Evolutionary conservation across 768 basidiomycete genomes (phyloP).

Genomic region (Termitomyces sp.): DNA sequence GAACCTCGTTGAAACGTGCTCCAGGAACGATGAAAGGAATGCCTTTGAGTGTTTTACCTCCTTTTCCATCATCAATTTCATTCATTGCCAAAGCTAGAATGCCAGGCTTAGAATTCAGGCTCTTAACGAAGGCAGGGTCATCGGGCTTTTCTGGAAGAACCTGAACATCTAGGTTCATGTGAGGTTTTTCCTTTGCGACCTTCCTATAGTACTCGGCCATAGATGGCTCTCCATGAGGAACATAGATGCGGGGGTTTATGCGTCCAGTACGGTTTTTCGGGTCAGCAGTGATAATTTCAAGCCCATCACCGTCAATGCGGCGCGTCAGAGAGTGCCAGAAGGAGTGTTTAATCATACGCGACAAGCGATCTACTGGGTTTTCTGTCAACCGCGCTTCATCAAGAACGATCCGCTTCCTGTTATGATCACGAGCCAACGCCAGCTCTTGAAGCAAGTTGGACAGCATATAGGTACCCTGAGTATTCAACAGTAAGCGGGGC

Average conservation of each 20-base stretch:
- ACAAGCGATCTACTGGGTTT: conserved; percentile 95
- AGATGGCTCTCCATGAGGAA: conserved; percentile 87
- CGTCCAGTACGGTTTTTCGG: conserved; percentile 95
- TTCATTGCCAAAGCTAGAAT: conserved; percentile 95
- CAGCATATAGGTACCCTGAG: conserved; percentile 96
- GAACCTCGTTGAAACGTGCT: conserved; percentile 88
- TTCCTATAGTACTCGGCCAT: conserved; percentile 95
- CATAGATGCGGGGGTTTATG: conserved; percentile 89
- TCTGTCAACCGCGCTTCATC: conserved; percentile 97
- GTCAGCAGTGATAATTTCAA: conserved; percentile 96
- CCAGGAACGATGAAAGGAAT: conserved; percentile 98
- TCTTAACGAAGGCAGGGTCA: conserved; percentile 85
- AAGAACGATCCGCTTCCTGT: conserved; percentile 94
- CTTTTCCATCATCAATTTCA: conserved; percentile 73
- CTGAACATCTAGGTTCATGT: conserved; percentile 90
- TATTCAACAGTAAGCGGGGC: conserved; percentile 9
- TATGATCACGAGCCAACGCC: conserved; percentile 92
- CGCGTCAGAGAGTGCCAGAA: conserved; percentile 98
- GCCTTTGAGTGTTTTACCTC: conserved; percentile 81
- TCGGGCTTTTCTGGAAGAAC: conserved; percentile 85
- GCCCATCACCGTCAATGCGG: conserved; percentile 93
- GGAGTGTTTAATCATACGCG: conserved; percentile 95
- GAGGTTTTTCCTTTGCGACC: conserved; percentile 88
- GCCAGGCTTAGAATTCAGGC: conserved; percentile 90
- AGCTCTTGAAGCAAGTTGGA: conserved; percentile 99